Conservation (phyloP, 805 yeast genomes). For the Grigorovia transvaalensis region DNA sequence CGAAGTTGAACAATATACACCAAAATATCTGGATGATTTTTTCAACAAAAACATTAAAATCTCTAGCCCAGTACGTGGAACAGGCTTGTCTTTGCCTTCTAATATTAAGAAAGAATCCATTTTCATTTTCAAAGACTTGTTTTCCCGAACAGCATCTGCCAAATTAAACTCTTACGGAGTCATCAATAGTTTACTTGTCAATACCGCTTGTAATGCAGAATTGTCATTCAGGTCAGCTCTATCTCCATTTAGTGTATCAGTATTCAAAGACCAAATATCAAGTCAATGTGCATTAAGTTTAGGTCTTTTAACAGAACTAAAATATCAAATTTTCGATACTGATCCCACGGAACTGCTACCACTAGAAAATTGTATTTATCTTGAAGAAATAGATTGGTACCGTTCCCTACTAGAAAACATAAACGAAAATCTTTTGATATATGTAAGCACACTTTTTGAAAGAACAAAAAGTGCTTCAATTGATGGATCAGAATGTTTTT, state of each 20-base stretch:
- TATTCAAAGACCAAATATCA: slow-evolving; percentile 17
- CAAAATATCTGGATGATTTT: slow-evolving; percentile 4
- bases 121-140: slow-evolving; percentile 12
- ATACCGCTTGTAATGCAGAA: slow-evolving; percentile 56
- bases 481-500: not conserved
- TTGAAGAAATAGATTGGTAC: slow-evolving; percentile 3
- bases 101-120: slow-evolving; percentile 13
- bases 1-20: slow-evolving; percentile 21
- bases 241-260: not conserved
- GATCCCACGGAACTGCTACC: not conserved
- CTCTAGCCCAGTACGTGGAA: not conserved
- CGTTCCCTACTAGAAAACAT: slow-evolving; percentile 2
- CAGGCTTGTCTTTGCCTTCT: slow-evolving; percentile 3
- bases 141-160: not conserved
- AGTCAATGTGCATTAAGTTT: slow-evolving; percentile 51
- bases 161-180: slow-evolving; percentile 15
- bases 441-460: slow-evolving; percentile 1
- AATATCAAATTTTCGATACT: slow-evolving; percentile 4
- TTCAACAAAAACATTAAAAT: slow-evolving; percentile 2
- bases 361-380: not conserved
- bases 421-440: slow-evolving; percentile 6
- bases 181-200: slow-evolving; percentile 33
- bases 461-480: not conserved
- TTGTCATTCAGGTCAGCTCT: slow-evolving; percentile 47
- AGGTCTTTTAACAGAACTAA: slow-evolving; percentile 37